Evolutionary conservation across 129 eudicot species (phyloP).

Genomic region (Pseudognaphalium luteoalbum): DNA sequence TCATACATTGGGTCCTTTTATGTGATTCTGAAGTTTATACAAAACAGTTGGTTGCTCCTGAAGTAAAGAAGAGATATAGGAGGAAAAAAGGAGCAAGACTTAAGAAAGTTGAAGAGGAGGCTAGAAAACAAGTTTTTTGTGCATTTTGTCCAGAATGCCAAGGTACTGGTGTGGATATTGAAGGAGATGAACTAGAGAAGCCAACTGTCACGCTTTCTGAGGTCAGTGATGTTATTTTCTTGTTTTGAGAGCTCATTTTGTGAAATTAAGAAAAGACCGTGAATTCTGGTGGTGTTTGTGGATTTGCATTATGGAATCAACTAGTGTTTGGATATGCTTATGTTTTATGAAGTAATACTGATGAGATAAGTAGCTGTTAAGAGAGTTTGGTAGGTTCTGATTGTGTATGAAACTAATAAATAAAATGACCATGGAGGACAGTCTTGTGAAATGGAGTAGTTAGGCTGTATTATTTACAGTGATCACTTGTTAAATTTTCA

Average conservation of each 20-base stretch:
- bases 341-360: not conserved
- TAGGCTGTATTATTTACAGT: not conserved
- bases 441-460: not conserved
- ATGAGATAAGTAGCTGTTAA: not conserved
- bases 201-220: slow-evolving; percentile 73
- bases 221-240: slow-evolving; percentile 39
- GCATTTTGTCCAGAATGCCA: slow-evolving; percentile 94
- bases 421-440: not conserved
- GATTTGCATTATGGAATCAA: not conserved
- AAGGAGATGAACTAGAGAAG: slow-evolving; percentile 71
- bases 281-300: not conserved
- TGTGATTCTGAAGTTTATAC: slow-evolving; percentile 69
- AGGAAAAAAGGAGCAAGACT: slow-evolving; percentile 51
- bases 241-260: not conserved
- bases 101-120: slow-evolving; percentile 33
- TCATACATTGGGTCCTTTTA: slow-evolving; percentile 86
- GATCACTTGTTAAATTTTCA: not conserved
- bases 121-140: slow-evolving; percentile 43
- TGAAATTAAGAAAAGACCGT: not conserved
- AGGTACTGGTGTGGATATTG: slow-evolving; percentile 70
- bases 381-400: not conserved
- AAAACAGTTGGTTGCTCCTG: slow-evolving; percentile 41
- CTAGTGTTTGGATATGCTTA: not conserved
- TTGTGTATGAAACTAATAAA: not conserved
- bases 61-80: slow-evolving; percentile 52